Conservation (phyloP, 2,329 filamentous ascomycete genomes). For the Calycina herbarum region DNA sequence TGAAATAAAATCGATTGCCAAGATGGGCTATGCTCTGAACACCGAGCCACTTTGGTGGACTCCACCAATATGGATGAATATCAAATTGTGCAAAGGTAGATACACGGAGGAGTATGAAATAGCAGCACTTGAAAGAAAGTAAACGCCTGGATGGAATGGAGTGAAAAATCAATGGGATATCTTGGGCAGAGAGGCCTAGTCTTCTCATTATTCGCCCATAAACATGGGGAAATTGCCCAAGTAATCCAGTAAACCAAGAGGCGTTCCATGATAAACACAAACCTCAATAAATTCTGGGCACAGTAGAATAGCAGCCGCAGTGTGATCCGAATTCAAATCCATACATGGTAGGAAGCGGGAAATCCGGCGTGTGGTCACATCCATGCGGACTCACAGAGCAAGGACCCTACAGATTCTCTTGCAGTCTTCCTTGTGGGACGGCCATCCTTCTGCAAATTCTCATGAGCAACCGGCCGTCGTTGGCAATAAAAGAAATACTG, state of each 20-base stretch:
- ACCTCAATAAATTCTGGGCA: not conserved
- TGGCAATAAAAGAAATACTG: not conserved
- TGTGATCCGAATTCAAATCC: not conserved
- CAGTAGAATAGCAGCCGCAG: not conserved
- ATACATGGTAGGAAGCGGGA: not conserved
- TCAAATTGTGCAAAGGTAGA: not conserved
- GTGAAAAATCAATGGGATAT: not conserved
- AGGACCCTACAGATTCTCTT: slow-evolving; percentile 6
- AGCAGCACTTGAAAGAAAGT: not conserved
- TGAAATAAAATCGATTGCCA: not conserved
- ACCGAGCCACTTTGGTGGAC: not conserved
- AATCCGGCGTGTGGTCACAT: not conserved
- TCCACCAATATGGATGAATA: not conserved
- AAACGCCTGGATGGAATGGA: not conserved
- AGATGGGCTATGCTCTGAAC: not conserved
- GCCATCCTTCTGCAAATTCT: not conserved
- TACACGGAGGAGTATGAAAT: not conserved
- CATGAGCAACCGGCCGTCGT: not conserved
- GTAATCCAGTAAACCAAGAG: not conserved
- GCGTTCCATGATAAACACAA: not conserved
- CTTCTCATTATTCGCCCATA: not conserved
- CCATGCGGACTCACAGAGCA: not conserved
- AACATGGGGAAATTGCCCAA: not conserved
- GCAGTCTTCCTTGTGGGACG: slow-evolving; percentile 5
- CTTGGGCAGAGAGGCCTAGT: not conserved